Evolutionary conservation across 2,329 filamentous ascomycete genomes (phyloP).

Genomic region (Gaeumannomyces sp.): DNA sequence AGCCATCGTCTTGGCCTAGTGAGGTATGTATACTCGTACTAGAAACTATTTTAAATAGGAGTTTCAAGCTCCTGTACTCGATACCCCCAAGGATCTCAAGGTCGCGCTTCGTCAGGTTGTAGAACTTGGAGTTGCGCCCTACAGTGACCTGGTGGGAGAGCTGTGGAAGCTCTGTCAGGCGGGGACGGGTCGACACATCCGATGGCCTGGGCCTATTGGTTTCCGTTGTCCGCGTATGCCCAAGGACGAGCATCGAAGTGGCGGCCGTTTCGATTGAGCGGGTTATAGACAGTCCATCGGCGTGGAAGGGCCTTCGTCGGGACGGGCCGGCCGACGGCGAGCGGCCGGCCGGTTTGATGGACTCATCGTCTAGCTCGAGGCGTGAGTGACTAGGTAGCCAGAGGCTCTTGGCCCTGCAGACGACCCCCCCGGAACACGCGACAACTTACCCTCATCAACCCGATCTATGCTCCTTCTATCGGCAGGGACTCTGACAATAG

Average conservation of each 20-base stretch:
- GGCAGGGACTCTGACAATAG: background rate
- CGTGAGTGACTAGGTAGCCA: too few species aligned
- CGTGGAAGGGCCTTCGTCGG: too few species aligned
- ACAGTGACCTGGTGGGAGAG: constrained; percentile 34
- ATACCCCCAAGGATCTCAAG: constrained; percentile 43
- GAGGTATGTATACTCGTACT: background rate
- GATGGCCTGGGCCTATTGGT: background rate
- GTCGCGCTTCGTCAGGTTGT: constrained; percentile 26
- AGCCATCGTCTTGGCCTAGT: background rate
- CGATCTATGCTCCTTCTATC: background rate
- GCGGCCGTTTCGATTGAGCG: constrained; percentile 16
- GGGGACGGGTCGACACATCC: background rate
- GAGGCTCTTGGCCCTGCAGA: too few species aligned
- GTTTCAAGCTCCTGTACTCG: constrained; percentile 41
- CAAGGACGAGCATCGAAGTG: constrained; percentile 7
- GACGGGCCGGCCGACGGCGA: too few species aligned
- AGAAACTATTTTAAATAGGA: constrained; percentile 38
- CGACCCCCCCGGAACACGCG: background rate
- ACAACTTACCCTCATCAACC: background rate
- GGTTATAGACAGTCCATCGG: constrained; percentile 13
- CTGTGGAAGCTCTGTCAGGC: constrained; percentile 29
- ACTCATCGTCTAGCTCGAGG: too few species aligned
- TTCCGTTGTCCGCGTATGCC: background rate
- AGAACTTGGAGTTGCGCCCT: constrained; percentile 39
- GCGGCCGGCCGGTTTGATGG: too few species aligned